Evolutionary conservation across 805 yeast species (phyloP), one percentile per base, ranked within the genome.

Genomic region (Candida maesae): DNA sequence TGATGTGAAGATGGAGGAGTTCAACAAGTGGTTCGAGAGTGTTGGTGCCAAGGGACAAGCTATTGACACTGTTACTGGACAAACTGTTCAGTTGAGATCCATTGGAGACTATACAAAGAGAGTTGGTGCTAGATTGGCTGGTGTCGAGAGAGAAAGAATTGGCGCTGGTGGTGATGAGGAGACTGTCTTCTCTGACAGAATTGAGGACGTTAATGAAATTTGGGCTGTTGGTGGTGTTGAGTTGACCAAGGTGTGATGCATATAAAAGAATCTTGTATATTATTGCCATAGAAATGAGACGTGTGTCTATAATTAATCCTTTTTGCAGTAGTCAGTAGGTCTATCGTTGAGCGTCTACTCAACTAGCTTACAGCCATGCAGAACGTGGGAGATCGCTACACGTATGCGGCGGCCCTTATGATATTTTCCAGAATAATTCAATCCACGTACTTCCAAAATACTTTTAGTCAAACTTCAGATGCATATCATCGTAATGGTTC

Each of bases 81-180:
- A 78, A n/a, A 54, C 69, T 2, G 55, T 84, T 26, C 83, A 72
- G 53, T 58, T 78, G 28, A 76, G 98, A 62, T 84, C 96, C 0
- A 73, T 91, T 48, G 78, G 83, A 18, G 99, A 91, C 56, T 91
- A 87, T 63, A 84, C 95, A 3, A 84, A 79, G 66, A 79, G 99
- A 64, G 96, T 91, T 21, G 97, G 84, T n/a, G 60, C 71, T 36
- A 75, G 97, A 60, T 76, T 91, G 52, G 97, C 96, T 0, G 70
- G 68, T 18, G 89, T 87, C 35, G 96, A 89, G 58, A 75, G 91
- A 55, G 97, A 89, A 54, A 78, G 95, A 70, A 73, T 88, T 21
- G 83, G 76, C 16, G 93, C 88, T 12, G 96, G 96, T 44, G 96
- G 96, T 49, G 96, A 87, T 58, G 84, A 72, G 13, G 95, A 87